These are phyloP conservation scores for Rhodotorula glutinis DNA, from an alignment of 1,284 basidiomycete genomes.

Conservation along the genomic window DNA sequence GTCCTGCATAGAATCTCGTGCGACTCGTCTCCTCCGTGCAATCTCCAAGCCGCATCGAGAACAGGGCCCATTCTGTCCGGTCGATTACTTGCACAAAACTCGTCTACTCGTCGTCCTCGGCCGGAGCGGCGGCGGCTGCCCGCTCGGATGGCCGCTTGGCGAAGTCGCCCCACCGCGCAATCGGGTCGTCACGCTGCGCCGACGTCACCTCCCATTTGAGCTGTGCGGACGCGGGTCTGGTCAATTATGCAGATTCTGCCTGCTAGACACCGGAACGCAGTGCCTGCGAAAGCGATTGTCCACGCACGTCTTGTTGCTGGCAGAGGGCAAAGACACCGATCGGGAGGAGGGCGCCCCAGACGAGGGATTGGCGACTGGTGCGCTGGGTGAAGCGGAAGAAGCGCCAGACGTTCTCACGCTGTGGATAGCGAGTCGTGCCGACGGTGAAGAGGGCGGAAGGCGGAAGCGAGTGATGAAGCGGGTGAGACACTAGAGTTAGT, in stretches of 20 bases:
- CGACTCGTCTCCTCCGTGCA: no score
- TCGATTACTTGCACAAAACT: no score
- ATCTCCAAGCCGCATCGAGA: no score
- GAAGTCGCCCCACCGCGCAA: slow-evolving; percentile 31
- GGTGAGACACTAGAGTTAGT: neutral
- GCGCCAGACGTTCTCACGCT: slow-evolving; percentile 40
- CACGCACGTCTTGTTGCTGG: slow-evolving; percentile 31
- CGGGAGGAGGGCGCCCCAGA: slow-evolving; percentile 41
- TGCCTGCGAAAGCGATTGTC: no score
- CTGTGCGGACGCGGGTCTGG: slow-evolving; percentile 7
- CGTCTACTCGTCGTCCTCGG: slow-evolving; percentile 27
- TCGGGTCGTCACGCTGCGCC: slow-evolving; percentile 29
- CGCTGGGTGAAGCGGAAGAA: slow-evolving; percentile 43
- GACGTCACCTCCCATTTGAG: slow-evolving; percentile 39
- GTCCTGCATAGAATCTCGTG: no score
- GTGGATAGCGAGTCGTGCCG: neutral
- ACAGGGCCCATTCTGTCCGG: no score
- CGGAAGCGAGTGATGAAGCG: no score
- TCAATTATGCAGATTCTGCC: no score
- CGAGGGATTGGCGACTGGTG: slow-evolving; percentile 36
- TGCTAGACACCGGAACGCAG: no score
- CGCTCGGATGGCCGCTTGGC: slow-evolving; percentile 20
- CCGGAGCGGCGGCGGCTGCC: slow-evolving; percentile 12
- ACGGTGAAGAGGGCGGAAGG: no score
- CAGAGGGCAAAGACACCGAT: slow-evolving; percentile 29